Evolutionary conservation across 1,284 basidiomycete species (phyloP).

Genomic region (Apiotrichum gracile): DNA sequence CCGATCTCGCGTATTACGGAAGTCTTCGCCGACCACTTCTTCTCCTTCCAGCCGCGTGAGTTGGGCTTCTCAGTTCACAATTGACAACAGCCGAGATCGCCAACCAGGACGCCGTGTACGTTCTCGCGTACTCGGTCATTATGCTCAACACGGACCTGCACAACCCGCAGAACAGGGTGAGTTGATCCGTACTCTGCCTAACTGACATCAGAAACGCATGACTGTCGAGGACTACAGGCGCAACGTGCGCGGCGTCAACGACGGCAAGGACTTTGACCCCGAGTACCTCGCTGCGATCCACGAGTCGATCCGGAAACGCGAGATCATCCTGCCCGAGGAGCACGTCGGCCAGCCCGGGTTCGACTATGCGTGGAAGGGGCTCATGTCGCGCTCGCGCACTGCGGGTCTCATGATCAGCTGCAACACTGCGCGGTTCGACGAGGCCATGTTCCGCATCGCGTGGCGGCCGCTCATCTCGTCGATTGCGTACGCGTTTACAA

Average conservation of each 20-base stretch:
- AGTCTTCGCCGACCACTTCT: conserved; percentile 87
- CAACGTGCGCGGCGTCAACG: conserved; percentile 91
- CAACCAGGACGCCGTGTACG: conserved; percentile 87
- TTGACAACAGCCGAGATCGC: conserved; percentile 61
- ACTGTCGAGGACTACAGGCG: conserved; percentile 86
- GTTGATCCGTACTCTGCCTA: not conserved
- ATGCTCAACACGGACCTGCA: conserved; percentile 98
- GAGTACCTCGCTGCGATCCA: conserved; percentile 85
- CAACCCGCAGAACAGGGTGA: conserved; percentile 72
- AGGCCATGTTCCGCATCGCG: conserved; percentile 82
- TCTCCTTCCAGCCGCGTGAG: conserved; percentile 64
- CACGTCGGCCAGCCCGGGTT: conserved; percentile 95
- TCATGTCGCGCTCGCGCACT: conserved; percentile 73
- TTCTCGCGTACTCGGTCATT: conserved; percentile 92
- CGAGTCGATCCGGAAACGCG: conserved; percentile 86
- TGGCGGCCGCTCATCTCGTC: conserved; percentile 91
- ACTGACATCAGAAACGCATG: conserved; percentile 74
- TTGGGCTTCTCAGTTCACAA: conserved; percentile 47
- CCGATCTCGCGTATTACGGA: conserved; percentile 94
- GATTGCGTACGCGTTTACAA: conserved; percentile 88
- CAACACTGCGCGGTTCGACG: conserved; percentile 75
- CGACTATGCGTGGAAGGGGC: conserved; percentile 97
- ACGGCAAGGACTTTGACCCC: conserved; percentile 71
- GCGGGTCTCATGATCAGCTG: conserved; percentile 72
- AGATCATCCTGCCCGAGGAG: conserved; percentile 98